Evolutionary conservation across 495 filamentous ascomycete genomes (phyloP).

Genomic region (Chlorociboria aeruginascens): DNA sequence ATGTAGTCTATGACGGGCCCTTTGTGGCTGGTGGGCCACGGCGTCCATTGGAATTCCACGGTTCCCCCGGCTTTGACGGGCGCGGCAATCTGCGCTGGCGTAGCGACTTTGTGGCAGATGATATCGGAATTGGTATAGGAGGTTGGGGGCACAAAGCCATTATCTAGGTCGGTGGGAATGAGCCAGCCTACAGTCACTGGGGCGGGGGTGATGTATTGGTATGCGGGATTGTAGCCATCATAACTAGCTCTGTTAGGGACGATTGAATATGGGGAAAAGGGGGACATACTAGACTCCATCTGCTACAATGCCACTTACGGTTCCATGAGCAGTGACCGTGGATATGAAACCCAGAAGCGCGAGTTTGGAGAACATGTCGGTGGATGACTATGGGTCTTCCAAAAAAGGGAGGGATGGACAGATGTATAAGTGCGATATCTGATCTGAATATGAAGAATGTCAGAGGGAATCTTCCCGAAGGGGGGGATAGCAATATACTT

Average conservation of each 20-base stretch:
- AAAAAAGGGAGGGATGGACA: no score
- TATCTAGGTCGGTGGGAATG: constrained; percentile 36
- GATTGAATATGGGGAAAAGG: neutral
- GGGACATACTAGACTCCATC: constrained; percentile 38
- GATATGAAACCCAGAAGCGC: constrained; percentile 27
- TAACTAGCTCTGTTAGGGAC: constrained; percentile 5
- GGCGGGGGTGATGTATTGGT: constrained; percentile 23
- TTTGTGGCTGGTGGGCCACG: constrained; percentile 29
- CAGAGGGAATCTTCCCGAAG: no score
- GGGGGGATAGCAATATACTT: no score
- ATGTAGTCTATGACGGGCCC: constrained; percentile 68
- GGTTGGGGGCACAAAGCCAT: constrained; percentile 44
- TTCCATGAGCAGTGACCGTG: constrained; percentile 41
- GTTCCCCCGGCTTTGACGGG: constrained; percentile 31
- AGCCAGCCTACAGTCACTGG: constrained; percentile 46
- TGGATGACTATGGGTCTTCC: no score
- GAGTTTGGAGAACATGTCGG: neutral
- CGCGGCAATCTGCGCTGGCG: constrained; percentile 28
- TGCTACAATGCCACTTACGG: constrained; percentile 44
- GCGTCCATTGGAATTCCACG: constrained; percentile 30
- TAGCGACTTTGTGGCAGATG: constrained; percentile 37
- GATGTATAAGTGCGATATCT: no score
- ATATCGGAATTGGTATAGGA: constrained; percentile 29
- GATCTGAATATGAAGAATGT: no score
- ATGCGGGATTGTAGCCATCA: constrained; percentile 28